Conservation (phyloP, 306 rosid genomes). For the Malus fusca region DNA sequence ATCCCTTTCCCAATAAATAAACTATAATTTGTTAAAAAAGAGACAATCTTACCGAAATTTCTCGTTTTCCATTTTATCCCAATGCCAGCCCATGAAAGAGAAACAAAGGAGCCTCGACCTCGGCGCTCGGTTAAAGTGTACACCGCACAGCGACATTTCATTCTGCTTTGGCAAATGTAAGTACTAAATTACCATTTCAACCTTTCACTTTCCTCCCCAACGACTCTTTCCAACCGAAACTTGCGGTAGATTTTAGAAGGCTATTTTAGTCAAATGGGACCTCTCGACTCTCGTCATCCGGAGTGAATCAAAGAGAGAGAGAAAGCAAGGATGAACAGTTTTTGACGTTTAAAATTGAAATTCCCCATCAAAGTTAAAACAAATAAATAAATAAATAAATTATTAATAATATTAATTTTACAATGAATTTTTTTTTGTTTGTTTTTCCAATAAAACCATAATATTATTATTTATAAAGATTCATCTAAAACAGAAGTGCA, state of each 20-base stretch:
- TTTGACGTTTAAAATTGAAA: slow-evolving; percentile 27
- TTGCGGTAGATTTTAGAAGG: not conserved
- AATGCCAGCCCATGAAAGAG: not conserved
- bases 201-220: not conserved
- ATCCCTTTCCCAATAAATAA: too few species aligned
- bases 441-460: not conserved
- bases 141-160: not conserved
- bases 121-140: not conserved
- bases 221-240: not conserved
- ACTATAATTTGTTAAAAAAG: too few species aligned
- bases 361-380: not conserved
- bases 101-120: not conserved
- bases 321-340: not conserved
- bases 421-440: not conserved
- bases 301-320: not conserved
- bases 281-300: not conserved
- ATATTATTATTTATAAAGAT: too few species aligned
- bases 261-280: slow-evolving; percentile 7
- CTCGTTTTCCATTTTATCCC: not conserved
- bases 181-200: not conserved
- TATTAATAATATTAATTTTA: not conserved
- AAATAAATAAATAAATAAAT: not conserved
- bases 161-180: not conserved
- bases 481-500: too few species aligned
- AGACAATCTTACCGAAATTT: too few species aligned